Evolutionary conservation across 2,329 filamentous ascomycete species (phyloP).

Genomic region (Botrytis cinerea): DNA sequence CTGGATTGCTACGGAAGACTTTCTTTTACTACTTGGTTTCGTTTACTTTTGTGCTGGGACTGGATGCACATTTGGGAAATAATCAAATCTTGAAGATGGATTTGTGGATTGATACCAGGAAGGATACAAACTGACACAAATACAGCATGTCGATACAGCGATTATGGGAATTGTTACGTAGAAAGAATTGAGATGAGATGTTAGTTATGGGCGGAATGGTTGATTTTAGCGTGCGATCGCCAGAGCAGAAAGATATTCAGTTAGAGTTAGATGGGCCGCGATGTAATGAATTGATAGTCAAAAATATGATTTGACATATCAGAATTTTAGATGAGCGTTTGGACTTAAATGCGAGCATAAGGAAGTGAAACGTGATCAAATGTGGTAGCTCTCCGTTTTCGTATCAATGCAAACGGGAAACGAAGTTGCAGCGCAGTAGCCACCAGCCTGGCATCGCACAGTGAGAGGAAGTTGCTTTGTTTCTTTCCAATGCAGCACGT

Average conservation of each 20-base stretch:
- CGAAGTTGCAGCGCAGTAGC: too few species aligned
- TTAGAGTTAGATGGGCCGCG: not conserved
- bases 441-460: not conserved
- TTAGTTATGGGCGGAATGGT: not conserved
- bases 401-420: not conserved
- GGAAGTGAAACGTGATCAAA: not conserved
- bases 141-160: not conserved
- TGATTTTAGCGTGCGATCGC: not conserved
- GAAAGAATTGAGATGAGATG: not conserved
- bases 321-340: not conserved
- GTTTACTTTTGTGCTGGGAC: constrained; percentile 9
- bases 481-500: not conserved
- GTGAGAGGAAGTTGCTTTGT: not conserved
- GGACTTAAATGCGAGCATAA: not conserved
- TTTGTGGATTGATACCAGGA: constrained; percentile 17
- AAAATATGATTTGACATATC: not conserved
- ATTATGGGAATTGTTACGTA: not conserved
- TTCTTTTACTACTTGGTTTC: constrained; percentile 13
- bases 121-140: constrained; percentile 3
- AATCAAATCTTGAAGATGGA: constrained; percentile 3
- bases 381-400: not conserved
- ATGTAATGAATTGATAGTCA: constrained; percentile 13
- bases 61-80: constrained; percentile 11
- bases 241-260: not conserved
- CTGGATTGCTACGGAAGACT: constrained; percentile 3